phyloP scores from a whole-genome alignment of 2,329 filamentous ascomycete genomes.

The Drechmeria coniospora region DNA sequence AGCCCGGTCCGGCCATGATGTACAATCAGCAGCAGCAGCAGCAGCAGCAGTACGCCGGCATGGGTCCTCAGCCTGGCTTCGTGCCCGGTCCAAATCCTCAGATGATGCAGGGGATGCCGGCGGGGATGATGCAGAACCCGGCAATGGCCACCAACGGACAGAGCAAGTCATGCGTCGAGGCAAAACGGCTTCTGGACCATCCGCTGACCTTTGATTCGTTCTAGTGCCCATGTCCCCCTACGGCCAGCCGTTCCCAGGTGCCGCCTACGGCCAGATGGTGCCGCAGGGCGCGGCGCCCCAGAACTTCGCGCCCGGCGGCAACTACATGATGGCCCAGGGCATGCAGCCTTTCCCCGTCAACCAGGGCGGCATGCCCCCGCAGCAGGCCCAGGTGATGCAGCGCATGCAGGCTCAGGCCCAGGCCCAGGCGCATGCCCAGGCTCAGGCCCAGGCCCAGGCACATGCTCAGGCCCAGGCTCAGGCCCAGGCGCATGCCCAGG shows the following conservation, averaged over 20 bases:
- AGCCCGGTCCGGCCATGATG: slow-evolving; percentile 38
- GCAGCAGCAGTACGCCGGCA: slow-evolving; percentile 36
- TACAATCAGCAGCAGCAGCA: slow-evolving; percentile 38
- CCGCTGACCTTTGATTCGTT: no score
- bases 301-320: slow-evolving; percentile 29
- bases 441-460: slow-evolving; percentile 18
- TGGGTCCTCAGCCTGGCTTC: slow-evolving; percentile 35
- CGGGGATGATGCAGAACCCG: slow-evolving; percentile 48
- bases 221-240: slow-evolving; percentile 44
- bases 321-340: slow-evolving; percentile 35
- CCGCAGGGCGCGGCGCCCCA: slow-evolving; percentile 33
- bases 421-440: slow-evolving; percentile 15
- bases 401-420: slow-evolving; percentile 21
- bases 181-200: no score
- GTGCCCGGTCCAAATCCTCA: slow-evolving; percentile 33
- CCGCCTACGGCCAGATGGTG: slow-evolving; percentile 39
- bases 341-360: slow-evolving; percentile 44
- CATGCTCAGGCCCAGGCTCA: slow-evolving; percentile 13
- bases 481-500: slow-evolving; percentile 15
- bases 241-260: slow-evolving; percentile 40
- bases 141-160: slow-evolving; percentile 45
- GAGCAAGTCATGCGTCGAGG: slow-evolving; percentile 30
- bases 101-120: slow-evolving; percentile 39
- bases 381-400: slow-evolving; percentile 28
- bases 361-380: slow-evolving; percentile 31